Percentiles rank a stretch among this genome's conserved stretches.
phyloP scores from a whole-genome alignment of 108 stramenopile species.

The Skeletonema potamos region DNA sequence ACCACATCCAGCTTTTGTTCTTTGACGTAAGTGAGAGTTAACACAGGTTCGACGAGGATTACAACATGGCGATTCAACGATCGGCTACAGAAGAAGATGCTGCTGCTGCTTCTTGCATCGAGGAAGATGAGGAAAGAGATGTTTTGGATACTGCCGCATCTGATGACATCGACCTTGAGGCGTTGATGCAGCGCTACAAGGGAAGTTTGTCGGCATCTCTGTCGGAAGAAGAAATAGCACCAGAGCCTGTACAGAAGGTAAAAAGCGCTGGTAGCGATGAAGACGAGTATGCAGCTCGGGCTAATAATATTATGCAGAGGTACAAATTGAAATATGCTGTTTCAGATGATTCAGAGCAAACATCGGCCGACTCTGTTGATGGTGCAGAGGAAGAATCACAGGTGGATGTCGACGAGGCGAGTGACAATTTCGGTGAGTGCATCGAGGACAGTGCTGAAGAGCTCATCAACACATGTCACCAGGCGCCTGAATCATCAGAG shows the following conservation, averaged over 20 bases:
- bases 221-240: neutral
- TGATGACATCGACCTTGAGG: neutral
- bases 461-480: neutral
- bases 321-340: neutral
- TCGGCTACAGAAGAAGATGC: neutral
- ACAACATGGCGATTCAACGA: neutral
- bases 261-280: conserved; percentile 9
- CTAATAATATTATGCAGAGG: neutral
- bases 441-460: conserved; percentile 1
- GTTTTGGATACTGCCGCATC: neutral
- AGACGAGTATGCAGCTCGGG: neutral
- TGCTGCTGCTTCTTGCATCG: too few relatives aligned
- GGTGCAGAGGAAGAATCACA: neutral
- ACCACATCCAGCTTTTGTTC: too few relatives aligned
- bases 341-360: neutral
- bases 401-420: neutral
- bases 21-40: too few relatives aligned
- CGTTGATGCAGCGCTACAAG: neutral
- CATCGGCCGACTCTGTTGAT: neutral
- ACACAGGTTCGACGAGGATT: neutral
- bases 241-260: neutral
- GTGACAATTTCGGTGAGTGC: neutral
- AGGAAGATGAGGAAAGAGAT: neutral
- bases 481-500: neutral
- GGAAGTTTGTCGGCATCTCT: neutral